Evolutionary conservation across 1,139 yeast species (phyloP), one percentile per base, ranked within the genome.

Genomic region (Scheffersomyces cryptocercus): DNA sequence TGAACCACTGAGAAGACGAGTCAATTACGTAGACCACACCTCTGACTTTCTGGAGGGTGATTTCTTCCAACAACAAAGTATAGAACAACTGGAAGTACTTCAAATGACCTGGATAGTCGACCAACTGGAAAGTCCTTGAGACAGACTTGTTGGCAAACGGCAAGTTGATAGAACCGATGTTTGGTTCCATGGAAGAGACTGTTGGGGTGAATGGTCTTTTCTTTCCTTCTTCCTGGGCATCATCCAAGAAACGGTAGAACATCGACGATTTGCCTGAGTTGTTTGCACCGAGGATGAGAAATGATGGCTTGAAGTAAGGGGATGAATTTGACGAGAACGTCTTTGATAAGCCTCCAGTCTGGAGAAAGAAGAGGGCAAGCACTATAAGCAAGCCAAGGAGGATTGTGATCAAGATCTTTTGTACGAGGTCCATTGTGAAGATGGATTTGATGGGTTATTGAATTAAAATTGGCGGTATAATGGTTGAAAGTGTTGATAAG

Each of bases 51-150:
- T 65, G 64, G 37, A 78, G 56, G 26, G 82, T 70, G 34, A 72
- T 67, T 38, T 77, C 77, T 20, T 74, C 69, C 12, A 73, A 59
- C 39, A 77, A 67, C 50, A 70, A 56, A 45, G 69, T 73, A 47
- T 66, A 65, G 50, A 80, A 61, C 42, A 75, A 66, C 40, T 77
- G 77, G 47, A 79, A 79, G 52, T 90, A 79, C 61, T 89, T 90
- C 45, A 79, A 68, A 63, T 87, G 93, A 6, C 97, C 97, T 2
- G 98, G 98, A 53, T 84, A 83, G 59, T 91, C 98, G 40, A 85
- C 75, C 37, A 90, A 61, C 52, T 75, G 74, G 63, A 68, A 75
- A 29, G 52, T 50, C 43, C 65, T 67, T 30, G 62, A 62, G 35
- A 73, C 67, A 35, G 64, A 43, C 2, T 57, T 50, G 41, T 62